Evolutionary conservation across 1,284 basidiomycete genomes (phyloP), one percentile per base, ranked within the genome.

Genomic region (Porphyrellus sp.): DNA sequence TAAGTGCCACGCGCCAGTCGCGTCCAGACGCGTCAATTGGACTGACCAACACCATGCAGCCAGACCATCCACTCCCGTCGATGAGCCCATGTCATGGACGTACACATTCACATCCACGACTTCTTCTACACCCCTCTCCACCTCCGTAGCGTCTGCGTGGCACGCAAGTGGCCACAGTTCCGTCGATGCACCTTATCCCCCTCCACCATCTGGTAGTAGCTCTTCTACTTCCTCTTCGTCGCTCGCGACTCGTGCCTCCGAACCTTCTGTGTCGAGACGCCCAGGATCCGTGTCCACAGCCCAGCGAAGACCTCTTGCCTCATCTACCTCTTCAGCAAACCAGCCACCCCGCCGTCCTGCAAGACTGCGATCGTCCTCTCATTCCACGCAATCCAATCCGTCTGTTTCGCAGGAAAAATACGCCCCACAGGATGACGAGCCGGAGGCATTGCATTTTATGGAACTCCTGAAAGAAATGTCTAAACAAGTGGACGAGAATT

Each of bases 401-500:
- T 34, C 52, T 11, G 15, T 31, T 12, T 38, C 46, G 41, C 51
- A 44, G 15, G 20, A 11, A 38, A 49, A n/a, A 25, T 48, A 61
- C 18, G 27, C 34, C 9, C 50, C 43, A 1, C 51, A 41, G 8
- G 63, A 68, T 35, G 41, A 58, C 16, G 57, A 65, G 16, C 58
- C 60, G 21, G 57, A 67, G 23, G 65, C 67, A 11, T 20, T 25
- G 8, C 23, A 46, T 9, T 65, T 66, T 45, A 46, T 70, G 15
- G 53, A 59, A 12, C 58, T 70, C 16, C 64, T 67, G 35, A 55
- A 54, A 24, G 52, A 61, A 20, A 55, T 56, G 7, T 61, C 58
- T 28, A 59, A 37, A 25, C 49, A 61, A 18, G 24, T 70, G 18
- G 67, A 67, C 18, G 53, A 56, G 30, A 68, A 70, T 43, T 51